Conservation (phyloP, 2,329 filamentous ascomycete species). For the Epichloe sylvatica region DNA sequence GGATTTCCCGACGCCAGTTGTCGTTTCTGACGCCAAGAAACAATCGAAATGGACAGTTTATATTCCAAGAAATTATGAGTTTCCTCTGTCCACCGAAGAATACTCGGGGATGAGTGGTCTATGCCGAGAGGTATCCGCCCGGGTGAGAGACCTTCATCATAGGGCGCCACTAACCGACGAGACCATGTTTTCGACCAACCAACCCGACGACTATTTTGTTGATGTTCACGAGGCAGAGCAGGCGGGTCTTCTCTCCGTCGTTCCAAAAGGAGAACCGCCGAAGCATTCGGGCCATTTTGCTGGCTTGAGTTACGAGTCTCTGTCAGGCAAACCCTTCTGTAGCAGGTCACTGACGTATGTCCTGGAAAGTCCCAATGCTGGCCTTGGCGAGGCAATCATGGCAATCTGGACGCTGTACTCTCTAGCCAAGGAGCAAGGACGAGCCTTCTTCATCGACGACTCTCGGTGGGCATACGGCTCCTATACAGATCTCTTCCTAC, state of each 20-base stretch:
- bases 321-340: slow-evolving; percentile 44
- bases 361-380: slow-evolving; percentile 58
- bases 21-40: slow-evolving; percentile 51
- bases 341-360: slow-evolving; percentile 62
- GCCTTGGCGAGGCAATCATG: slow-evolving; percentile 64
- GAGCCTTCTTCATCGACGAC: slow-evolving; percentile 76
- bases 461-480: slow-evolving; percentile 69
- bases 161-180: slow-evolving; percentile 28
- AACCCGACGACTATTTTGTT: slow-evolving; percentile 54
- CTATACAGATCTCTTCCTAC: slow-evolving; percentile 58
- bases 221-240: slow-evolving; percentile 60
- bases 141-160: slow-evolving; percentile 34
- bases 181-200: slow-evolving; percentile 39
- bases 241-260: slow-evolving; percentile 43
- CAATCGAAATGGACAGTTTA: slow-evolving; percentile 66
- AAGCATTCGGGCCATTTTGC: slow-evolving; percentile 32
- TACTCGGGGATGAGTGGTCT: slow-evolving; percentile 58
- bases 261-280: slow-evolving; percentile 22
- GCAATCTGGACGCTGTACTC: slow-evolving; percentile 75
- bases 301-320: slow-evolving; percentile 29
- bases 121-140: slow-evolving; percentile 49
- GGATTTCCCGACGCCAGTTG: slow-evolving; percentile 56
- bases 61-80: slow-evolving; percentile 52
- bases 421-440: slow-evolving; percentile 56
- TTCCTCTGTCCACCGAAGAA: slow-evolving; percentile 51